Percentiles rank a stretch among this genome's conserved stretches.
phyloP scores from a whole-genome alignment of 768 basidiomycete species.

The Hypholoma fasciculare region DNA sequence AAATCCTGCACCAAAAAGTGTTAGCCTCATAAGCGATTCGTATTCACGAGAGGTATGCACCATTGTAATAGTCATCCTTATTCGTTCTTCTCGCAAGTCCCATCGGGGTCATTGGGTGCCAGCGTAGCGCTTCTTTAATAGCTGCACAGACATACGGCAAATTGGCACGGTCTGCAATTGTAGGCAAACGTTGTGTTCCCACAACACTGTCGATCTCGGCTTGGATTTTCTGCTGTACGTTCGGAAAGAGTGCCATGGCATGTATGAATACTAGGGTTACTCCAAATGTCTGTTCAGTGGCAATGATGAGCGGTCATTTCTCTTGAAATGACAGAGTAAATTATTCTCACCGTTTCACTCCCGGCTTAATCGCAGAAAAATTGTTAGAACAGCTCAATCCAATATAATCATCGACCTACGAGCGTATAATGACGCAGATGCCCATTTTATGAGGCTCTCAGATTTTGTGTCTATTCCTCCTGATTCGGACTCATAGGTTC shows the following conservation, averaged over 20 bases:
- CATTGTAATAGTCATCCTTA: not conserved
- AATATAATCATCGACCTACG: not conserved
- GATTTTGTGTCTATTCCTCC: not conserved
- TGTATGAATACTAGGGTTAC: not conserved
- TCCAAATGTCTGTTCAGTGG: not conserved
- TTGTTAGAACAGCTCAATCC: not conserved
- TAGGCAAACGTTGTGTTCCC: constrained; percentile 2
- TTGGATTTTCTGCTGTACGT: constrained; percentile 9
- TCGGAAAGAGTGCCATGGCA: constrained; percentile 11
- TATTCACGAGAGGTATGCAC: not conserved
- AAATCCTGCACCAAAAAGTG: constrained; percentile 3
- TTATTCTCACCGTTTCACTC: not conserved
- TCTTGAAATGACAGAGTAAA: not conserved
- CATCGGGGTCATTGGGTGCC: constrained; percentile 11
- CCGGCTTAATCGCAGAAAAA: not conserved
- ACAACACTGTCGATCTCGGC: constrained; percentile 10
- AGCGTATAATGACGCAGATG: not conserved
- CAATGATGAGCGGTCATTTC: not conserved
- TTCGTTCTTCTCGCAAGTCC: not conserved
- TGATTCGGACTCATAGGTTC: not conserved
- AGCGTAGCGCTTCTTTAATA: constrained; percentile 16
- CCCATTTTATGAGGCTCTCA: not conserved
- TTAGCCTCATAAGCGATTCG: not conserved
- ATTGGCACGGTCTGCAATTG: not conserved
- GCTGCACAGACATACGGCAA: constrained; percentile 7